phyloP scores from a whole-genome alignment of 2,329 filamentous ascomycete genomes.

The Trichoderma harzianum region DNA sequence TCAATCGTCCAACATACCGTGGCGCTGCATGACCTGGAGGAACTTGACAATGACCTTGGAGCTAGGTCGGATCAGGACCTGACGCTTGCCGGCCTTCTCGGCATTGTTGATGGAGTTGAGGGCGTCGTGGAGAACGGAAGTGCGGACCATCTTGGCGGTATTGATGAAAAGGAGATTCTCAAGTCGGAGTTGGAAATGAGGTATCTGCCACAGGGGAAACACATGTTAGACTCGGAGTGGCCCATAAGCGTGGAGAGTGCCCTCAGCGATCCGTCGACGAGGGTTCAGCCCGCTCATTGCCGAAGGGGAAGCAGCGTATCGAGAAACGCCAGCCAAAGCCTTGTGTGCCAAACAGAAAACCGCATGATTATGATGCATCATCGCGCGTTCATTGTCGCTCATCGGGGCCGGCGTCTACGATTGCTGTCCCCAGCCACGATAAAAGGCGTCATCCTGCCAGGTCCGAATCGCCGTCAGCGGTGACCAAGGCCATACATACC shows the following conservation, averaged over 20 bases:
- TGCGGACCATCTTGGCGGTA: constrained; percentile 94
- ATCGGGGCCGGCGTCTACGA: constrained; percentile 39
- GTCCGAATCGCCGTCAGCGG: constrained; percentile 32
- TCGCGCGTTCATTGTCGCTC: constrained; percentile 18
- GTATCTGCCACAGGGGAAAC: constrained; percentile 51
- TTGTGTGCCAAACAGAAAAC: constrained; percentile 8
- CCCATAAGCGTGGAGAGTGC: constrained; percentile 66
- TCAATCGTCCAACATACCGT: constrained; percentile 68
- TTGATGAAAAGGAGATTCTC: constrained; percentile 67
- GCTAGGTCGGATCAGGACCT: constrained; percentile 94
- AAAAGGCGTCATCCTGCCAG: constrained; percentile 42
- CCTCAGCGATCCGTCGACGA: constrained; percentile 53
- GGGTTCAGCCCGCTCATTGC: constrained; percentile 68
- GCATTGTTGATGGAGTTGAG: constrained; percentile 99
- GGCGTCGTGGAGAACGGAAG: constrained; percentile 98
- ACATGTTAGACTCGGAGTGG: constrained; percentile 60
- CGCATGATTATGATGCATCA: constrained; percentile 8
- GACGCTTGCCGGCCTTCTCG: constrained; percentile 99
- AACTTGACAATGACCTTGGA: constrained; percentile 99
- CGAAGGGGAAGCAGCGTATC: constrained; percentile 64
- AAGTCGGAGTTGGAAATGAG: constrained; percentile 63
- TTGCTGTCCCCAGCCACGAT: constrained; percentile 61
- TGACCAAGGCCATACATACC: constrained; percentile 41
- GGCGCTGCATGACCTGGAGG: constrained; percentile 97
- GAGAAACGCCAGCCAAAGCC: constrained; percentile 25